phyloP scores from a whole-genome alignment of 495 filamentous ascomycete species.

The Venustampulla echinocandica region DNA sequence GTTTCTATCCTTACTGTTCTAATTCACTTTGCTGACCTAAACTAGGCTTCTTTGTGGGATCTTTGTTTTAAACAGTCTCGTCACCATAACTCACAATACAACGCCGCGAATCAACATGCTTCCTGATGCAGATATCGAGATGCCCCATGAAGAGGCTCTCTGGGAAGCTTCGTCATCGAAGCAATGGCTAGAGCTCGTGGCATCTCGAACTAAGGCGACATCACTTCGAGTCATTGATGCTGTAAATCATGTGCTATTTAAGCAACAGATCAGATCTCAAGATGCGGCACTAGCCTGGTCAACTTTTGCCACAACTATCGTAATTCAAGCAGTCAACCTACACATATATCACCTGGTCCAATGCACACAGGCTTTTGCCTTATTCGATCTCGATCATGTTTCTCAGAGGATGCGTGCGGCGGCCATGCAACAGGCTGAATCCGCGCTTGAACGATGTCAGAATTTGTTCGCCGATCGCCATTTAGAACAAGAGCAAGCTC shows the following conservation, averaged over 20 bases:
- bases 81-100: too few species aligned
- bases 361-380: not conserved
- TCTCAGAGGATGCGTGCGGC: not conserved
- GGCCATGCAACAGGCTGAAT: not conserved
- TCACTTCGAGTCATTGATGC: not conserved
- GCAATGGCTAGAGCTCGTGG: not conserved
- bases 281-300: not conserved
- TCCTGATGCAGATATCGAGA: too few species aligned
- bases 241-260: not conserved
- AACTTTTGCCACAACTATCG: not conserved
- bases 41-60: not conserved
- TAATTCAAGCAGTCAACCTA: not conserved
- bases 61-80: not conserved
- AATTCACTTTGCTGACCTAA: not conserved
- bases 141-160: too few species aligned
- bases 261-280: not conserved
- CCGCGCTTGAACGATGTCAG: not conserved
- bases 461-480: not conserved
- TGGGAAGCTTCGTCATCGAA: not conserved
- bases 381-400: not conserved
- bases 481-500: not conserved
- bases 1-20: not conserved
- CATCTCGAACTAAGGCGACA: not conserved
- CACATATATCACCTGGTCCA: not conserved
- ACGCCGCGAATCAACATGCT: too few species aligned